These are phyloP conservation scores for Tolypocladium nubicola DNA, from an alignment of 2,329 filamentous ascomycete species.

Conservation along the genomic window DNA sequence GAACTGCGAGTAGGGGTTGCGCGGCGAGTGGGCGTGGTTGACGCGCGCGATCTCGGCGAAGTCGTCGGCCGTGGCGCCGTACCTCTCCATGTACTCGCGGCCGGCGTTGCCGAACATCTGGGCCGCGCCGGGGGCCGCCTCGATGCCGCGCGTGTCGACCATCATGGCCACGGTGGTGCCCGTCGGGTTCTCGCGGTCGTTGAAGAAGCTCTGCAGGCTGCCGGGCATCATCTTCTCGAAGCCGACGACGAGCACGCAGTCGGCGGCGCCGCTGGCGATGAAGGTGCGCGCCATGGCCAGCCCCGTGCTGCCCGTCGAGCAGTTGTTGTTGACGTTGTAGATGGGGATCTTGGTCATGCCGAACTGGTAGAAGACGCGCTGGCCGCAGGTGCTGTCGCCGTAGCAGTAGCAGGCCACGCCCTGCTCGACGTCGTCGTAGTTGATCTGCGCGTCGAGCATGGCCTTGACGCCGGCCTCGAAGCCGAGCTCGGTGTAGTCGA, in stretches of 20 bases:
- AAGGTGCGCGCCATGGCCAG: constrained; percentile 74
- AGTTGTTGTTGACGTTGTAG: constrained; percentile 99
- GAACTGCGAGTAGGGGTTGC: constrained; percentile 98
- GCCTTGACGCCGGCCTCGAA: constrained; percentile 89
- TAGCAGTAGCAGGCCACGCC: constrained; percentile 98
- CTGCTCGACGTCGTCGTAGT: constrained; percentile 92
- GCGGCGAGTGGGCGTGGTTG: constrained; percentile 84
- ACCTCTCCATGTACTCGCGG: constrained; percentile 90
- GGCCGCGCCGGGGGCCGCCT: constrained; percentile 73
- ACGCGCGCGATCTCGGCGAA: constrained; percentile 91
- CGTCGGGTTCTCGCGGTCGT: constrained; percentile 73
- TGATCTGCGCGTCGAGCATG: constrained; percentile 77
- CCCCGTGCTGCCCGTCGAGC: constrained; percentile 88
- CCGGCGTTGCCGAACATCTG: constrained; percentile 96
- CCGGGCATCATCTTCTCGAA: constrained; percentile 98
- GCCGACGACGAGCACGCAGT: constrained; percentile 84
- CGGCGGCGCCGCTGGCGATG: constrained; percentile 68
- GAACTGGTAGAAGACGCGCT: constrained; percentile 97
- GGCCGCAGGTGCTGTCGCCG: constrained; percentile 87
- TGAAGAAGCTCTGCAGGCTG: constrained; percentile 73
- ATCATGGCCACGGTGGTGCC: constrained; percentile 68
- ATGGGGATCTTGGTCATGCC: constrained; percentile 95
- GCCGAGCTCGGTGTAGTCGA: constrained; percentile 89
- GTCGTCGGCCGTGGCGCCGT: constrained; percentile 72
- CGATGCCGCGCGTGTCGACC: constrained; percentile 68